Conservation (phyloP, 2,329 filamentous ascomycete genomes). For the Beauveria medogensis region DNA sequence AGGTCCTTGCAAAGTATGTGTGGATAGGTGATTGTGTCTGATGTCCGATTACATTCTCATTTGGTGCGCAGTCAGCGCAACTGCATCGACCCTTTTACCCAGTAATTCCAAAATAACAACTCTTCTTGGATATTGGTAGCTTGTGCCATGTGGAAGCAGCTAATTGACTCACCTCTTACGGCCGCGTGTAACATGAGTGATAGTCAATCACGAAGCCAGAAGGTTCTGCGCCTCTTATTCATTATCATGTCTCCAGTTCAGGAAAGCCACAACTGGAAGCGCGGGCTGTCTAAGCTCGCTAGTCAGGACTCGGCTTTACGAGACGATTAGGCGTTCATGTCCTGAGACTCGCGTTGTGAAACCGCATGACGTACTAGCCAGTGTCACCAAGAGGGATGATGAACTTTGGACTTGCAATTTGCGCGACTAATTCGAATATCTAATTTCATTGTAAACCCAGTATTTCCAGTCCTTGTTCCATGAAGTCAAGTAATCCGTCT, state of each 20-base stretch:
- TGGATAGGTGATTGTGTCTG: neutral
- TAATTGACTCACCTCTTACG: neutral
- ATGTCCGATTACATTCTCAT: neutral
- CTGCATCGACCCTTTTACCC: neutral
- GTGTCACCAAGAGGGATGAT: no score
- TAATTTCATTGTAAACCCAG: no score
- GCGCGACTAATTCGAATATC: neutral
- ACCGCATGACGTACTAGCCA: neutral
- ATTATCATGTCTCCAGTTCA: no score
- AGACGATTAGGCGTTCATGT: no score
- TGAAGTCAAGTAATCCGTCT: slow-evolving; percentile 40
- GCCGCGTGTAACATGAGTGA: neutral
- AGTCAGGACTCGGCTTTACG: no score
- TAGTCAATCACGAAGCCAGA: neutral
- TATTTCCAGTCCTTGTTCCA: neutral
- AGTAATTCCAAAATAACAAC: neutral
- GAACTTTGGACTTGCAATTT: neutral
- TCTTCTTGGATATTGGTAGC: neutral
- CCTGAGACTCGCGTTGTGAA: neutral
- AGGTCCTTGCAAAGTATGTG: neutral
- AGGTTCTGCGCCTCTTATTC: neutral
- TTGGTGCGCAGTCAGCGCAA: neutral
- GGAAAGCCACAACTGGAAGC: neutral
- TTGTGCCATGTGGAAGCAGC: neutral
- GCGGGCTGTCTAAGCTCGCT: neutral